Percentiles rank a stretch among this genome's conserved stretches.
These are phyloP conservation scores for Gracilaria caudata DNA, from an alignment of 23 red algal genomes.

Conservation along the genomic window DNA sequence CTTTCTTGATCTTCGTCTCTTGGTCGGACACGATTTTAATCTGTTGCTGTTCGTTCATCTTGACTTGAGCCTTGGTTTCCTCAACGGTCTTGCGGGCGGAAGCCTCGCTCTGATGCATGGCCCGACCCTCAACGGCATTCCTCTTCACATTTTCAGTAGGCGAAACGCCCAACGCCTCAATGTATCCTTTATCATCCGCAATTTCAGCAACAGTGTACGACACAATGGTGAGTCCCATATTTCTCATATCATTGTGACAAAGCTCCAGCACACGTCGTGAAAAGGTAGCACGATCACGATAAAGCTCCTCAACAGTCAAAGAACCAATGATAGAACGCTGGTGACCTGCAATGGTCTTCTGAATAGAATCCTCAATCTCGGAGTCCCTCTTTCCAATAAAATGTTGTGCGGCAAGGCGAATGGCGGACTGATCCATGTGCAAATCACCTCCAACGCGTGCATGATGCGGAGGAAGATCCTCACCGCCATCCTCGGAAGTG, in stretches of 20 bases:
- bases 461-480: background rate
- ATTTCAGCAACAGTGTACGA: constrained; percentile 74
- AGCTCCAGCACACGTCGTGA: constrained; percentile 51
- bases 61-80: constrained; percentile 35
- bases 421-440: constrained; percentile 53
- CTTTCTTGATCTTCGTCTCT: constrained; percentile 33
- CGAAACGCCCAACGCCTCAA: constrained; percentile 60
- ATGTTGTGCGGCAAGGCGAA: constrained; percentile 80
- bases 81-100: background rate
- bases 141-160: constrained; percentile 77
- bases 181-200: constrained; percentile 54
- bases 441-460: constrained; percentile 28
- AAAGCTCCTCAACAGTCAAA: constrained; percentile 72
- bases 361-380: constrained; percentile 71
- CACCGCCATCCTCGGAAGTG: constrained; percentile 3
- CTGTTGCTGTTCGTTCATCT: constrained; percentile 47
- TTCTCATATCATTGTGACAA: constrained; percentile 61
- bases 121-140: constrained; percentile 48
- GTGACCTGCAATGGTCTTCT: constrained; percentile 64
- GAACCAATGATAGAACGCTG: constrained; percentile 75
- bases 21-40: constrained; percentile 41
- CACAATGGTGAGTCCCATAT: constrained; percentile 79
- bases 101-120: constrained; percentile 44
- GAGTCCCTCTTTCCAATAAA: constrained; percentile 71
- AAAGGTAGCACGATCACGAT: constrained; percentile 68